Conservation (phyloP, 352 stramenopile species). For the Phytophthora agathidicida region DNA sequence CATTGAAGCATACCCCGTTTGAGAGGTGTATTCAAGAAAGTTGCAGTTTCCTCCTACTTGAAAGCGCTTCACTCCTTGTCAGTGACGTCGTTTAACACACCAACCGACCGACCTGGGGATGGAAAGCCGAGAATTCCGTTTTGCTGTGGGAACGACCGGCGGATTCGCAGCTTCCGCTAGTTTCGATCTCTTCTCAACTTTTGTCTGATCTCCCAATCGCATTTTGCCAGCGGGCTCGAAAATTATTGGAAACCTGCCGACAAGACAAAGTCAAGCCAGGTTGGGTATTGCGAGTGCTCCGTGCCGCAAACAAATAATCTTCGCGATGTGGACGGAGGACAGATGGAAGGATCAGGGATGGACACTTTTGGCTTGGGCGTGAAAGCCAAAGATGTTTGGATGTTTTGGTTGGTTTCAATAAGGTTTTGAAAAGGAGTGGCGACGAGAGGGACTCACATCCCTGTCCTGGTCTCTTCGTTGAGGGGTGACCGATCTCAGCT, state of each 20-base stretch:
- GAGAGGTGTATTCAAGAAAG: too few relatives aligned
- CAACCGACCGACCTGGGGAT: conserved; percentile 1
- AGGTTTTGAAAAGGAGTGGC: conserved; percentile 1
- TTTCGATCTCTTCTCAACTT: background rate
- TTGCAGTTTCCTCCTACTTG: too few relatives aligned
- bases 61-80: too few relatives aligned
- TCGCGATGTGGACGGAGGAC: conserved; percentile 12
- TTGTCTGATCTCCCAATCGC: conserved; percentile 1
- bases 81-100: conserved; percentile 5
- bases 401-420: background rate
- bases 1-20: background rate
- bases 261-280: conserved; percentile 8
- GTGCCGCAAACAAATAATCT: conserved; percentile 22
- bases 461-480: background rate
- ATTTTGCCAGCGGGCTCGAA: background rate
- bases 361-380: conserved; percentile 3
- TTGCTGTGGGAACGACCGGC: background rate
- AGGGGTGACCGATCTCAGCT: conserved; percentile 14
- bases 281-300: conserved; percentile 1
- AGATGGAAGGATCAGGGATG: background rate
- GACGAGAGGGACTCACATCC: background rate
- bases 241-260: conserved; percentile 24
- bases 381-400: background rate
- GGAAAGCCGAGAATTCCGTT: conserved; percentile 1
- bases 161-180: background rate